These are phyloP conservation scores for Ophiocordyceps australis DNA, from an alignment of 2,329 filamentous ascomycete species.

Conservation along the genomic window DNA sequence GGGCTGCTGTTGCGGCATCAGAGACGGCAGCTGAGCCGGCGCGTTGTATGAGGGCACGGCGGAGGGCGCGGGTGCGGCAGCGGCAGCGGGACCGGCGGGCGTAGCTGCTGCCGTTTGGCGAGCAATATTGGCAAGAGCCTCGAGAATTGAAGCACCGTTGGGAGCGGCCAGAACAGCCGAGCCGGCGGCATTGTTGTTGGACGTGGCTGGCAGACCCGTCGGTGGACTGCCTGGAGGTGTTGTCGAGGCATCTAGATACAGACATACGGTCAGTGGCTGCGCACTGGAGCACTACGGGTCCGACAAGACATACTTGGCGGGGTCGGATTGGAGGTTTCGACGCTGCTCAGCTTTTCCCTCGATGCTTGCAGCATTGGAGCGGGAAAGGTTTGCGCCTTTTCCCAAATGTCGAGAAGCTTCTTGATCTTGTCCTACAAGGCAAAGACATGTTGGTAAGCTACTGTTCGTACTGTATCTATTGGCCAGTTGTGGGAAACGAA, in stretches of 20 bases:
- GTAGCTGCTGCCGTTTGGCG: slow-evolving; percentile 44
- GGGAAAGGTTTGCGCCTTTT: slow-evolving; percentile 86
- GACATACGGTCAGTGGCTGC: too few relatives aligned
- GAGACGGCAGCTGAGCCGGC: slow-evolving; percentile 12
- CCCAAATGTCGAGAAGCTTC: slow-evolving; percentile 95
- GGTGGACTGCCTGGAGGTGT: slow-evolving; percentile 51
- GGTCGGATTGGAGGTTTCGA: too few relatives aligned
- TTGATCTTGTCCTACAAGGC: slow-evolving; percentile 72
- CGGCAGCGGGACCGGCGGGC: not conserved
- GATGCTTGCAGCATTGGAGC: slow-evolving; percentile 60
- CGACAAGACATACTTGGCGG: slow-evolving; percentile 41
- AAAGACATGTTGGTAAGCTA: slow-evolving; percentile 22
- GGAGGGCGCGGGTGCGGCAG: slow-evolving; percentile 23
- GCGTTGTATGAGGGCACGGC: slow-evolving; percentile 13
- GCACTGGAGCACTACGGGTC: too few relatives aligned
- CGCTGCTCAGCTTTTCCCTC: slow-evolving; percentile 67
- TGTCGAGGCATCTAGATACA: slow-evolving; percentile 50
- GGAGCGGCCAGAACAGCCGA: slow-evolving; percentile 23
- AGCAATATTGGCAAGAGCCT: slow-evolving; percentile 64
- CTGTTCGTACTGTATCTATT: slow-evolving; percentile 4
- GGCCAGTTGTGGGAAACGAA: too few relatives aligned
- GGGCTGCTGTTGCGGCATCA: slow-evolving; percentile 10
- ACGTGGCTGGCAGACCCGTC: slow-evolving; percentile 20
- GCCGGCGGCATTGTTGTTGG: slow-evolving; percentile 13
- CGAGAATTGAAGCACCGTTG: slow-evolving; percentile 45